Percentiles rank a stretch among this genome's conserved stretches.
Conservation (phyloP, 176 grass and related monocot genomes). For the Phragmites australis region DNA sequence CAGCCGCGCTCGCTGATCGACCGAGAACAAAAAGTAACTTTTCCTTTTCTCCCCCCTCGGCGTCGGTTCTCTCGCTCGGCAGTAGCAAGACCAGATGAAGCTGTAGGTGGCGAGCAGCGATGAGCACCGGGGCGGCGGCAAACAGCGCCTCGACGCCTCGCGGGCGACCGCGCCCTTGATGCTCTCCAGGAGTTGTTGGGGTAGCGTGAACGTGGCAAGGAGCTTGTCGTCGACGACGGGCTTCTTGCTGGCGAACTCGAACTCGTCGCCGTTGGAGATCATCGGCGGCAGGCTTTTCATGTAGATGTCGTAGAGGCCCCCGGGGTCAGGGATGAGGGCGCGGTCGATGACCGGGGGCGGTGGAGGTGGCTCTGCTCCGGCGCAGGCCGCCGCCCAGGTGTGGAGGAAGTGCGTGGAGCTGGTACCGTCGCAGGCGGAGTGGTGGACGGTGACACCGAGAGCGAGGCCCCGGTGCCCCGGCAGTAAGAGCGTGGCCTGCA, state of each 20-base stretch:
- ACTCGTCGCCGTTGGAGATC: not conserved
- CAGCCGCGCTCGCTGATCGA: not conserved
- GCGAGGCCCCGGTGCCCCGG: not conserved
- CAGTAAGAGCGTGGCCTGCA: not conserved
- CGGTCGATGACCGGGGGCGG: not conserved
- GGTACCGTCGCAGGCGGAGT: not conserved
- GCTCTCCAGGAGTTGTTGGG: not conserved
- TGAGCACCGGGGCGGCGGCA: not conserved
- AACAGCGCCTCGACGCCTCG: not conserved
- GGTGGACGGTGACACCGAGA: not conserved
- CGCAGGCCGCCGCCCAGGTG: not conserved
- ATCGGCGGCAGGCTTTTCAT: not conserved
- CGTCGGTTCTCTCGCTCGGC: not conserved
- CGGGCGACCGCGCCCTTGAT: not conserved
- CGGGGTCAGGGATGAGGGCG: not conserved
- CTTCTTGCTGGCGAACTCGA: too few species aligned
- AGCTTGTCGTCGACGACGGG: not conserved
- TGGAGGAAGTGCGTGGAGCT: not conserved
- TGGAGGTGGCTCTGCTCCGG: not conserved
- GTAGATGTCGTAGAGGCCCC: not conserved
- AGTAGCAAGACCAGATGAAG: not conserved
- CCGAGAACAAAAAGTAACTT: not conserved
- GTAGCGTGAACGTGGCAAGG: not conserved
- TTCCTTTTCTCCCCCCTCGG: not conserved
- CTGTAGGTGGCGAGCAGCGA: not conserved